Conservation (phyloP, 106 monocot genomes). For the Dendrobium catenatum region DNA sequence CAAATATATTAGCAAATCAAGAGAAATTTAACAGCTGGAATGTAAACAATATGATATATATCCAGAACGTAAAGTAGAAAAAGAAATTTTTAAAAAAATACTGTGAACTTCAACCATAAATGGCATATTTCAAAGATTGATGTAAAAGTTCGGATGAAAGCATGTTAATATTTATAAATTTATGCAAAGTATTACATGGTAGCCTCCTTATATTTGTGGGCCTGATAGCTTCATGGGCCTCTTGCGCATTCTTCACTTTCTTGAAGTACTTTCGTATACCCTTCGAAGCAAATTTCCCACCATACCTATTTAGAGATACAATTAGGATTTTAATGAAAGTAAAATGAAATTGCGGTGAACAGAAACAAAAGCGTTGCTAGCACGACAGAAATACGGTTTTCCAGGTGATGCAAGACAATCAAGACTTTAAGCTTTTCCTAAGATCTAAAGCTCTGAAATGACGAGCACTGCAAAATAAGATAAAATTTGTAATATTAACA, state of each 20-base stretch:
- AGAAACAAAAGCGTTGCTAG: neutral
- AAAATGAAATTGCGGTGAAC: neutral
- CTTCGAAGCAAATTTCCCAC: conserved; percentile 60
- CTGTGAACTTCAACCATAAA: neutral
- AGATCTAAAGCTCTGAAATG: neutral
- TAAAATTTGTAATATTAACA: neutral
- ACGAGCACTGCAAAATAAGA: neutral
- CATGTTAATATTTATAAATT: neutral
- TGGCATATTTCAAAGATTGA: neutral
- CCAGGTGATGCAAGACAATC: neutral
- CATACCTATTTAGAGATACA: conserved; percentile 49
- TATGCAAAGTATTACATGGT: conserved; percentile 58
- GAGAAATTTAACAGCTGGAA: neutral
- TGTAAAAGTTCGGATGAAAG: neutral
- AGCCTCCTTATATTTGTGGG: conserved; percentile 85
- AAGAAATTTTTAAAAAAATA: neutral
- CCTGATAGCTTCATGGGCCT: conserved; percentile 98
- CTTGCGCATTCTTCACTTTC: conserved; percentile 99
- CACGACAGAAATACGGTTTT: neutral
- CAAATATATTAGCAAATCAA: neutral
- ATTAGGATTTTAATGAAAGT: neutral
- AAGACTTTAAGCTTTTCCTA: neutral
- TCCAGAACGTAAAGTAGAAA: neutral
- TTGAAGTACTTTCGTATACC: conserved; percentile 51
- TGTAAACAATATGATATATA: neutral